Conservation (phyloP, 2,329 filamentous ascomycete genomes). For the Fusarium incarnatum region DNA sequence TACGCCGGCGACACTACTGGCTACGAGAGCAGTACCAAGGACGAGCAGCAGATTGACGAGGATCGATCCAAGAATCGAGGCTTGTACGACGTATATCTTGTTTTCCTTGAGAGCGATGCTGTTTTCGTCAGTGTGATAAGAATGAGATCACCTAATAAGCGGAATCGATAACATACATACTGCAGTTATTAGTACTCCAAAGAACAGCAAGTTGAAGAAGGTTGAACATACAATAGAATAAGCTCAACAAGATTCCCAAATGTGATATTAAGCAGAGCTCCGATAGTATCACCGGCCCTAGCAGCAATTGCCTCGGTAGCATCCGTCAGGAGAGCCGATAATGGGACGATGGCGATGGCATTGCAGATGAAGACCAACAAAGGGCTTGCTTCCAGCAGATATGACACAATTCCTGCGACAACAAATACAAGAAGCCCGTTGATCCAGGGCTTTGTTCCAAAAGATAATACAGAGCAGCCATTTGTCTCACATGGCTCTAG, state of each 20-base stretch:
- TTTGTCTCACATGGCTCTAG: background rate
- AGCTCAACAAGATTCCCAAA: conserved; percentile 72
- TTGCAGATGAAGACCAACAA: conserved; percentile 67
- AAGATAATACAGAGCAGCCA: background rate
- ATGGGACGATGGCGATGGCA: conserved; percentile 68
- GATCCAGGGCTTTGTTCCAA: background rate
- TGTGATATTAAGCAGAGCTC: conserved; percentile 70
- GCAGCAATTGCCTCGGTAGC: conserved; percentile 69
- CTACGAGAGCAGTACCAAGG: conserved; percentile 78
- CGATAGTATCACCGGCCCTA: conserved; percentile 67
- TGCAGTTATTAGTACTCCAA: conserved; percentile 47
- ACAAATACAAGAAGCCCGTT: conserved; percentile 1
- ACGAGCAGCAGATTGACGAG: conserved; percentile 79
- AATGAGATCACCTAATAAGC: fast-evolving
- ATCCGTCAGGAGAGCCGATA: conserved; percentile 67
- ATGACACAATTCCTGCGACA: background rate
- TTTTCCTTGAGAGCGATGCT: conserved; percentile 65
- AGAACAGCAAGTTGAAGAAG: background rate
- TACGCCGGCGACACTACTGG: conserved; percentile 74
- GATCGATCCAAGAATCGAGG: conserved; percentile 79
- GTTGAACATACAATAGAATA: conserved; percentile 63
- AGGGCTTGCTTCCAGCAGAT: conserved; percentile 32
- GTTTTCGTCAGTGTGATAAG: conserved; percentile 19
- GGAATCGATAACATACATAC: conserved; percentile 48
- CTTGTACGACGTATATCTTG: conserved; percentile 81